Conservation (phyloP, 2,329 filamentous ascomycete species). For the Corinectria fuckeliana region DNA sequence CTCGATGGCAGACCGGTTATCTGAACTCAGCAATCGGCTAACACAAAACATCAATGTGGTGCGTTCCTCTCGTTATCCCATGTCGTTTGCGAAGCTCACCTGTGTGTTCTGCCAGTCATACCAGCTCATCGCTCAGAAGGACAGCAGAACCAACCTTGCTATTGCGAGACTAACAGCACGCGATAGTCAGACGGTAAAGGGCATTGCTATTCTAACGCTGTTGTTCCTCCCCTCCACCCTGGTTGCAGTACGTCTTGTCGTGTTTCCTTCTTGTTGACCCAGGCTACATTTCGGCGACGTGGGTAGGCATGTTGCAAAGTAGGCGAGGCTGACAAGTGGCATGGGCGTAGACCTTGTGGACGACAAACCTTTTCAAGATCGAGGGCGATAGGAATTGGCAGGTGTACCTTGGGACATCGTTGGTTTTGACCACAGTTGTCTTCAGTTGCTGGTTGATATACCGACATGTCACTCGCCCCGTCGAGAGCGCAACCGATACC, state of each 20-base stretch:
- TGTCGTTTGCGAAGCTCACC: neutral
- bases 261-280: neutral
- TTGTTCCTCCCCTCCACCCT: neutral
- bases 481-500: neutral
- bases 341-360: constrained; percentile 2
- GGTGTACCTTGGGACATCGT: neutral
- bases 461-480: neutral
- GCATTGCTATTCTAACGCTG: neutral
- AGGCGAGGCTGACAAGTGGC: neutral
- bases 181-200: neutral
- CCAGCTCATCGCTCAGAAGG: constrained; percentile 1
- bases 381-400: constrained; percentile 1
- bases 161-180: neutral
- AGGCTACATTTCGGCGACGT: neutral
- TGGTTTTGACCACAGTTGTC: neutral
- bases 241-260: neutral
- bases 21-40: constrained; percentile 3
- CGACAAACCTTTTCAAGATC: neutral
- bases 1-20: neutral
- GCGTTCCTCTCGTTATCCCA: neutral
- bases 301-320: neutral
- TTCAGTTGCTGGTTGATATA: neutral
- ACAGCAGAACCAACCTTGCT: neutral
- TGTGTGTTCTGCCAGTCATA: neutral
- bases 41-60: constrained; percentile 17